A percentile compares a stretch with the other conserved stretches of the same genome.
Conservation (phyloP, 305 asterid genomes). For the Fraxinus sp. region DNA sequence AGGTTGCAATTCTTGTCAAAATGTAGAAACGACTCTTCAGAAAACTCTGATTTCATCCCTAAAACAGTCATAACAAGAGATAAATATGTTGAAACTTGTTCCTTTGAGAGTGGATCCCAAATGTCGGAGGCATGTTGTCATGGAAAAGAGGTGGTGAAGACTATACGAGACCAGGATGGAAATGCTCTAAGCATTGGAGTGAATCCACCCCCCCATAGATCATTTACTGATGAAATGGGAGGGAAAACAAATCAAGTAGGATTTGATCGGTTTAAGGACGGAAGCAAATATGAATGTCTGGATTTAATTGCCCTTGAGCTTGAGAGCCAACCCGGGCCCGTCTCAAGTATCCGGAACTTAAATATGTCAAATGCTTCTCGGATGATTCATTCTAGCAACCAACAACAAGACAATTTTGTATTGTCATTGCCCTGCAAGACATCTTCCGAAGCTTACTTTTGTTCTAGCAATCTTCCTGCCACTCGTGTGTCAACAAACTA, state of each 20-base stretch:
- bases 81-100: conserved; percentile 45
- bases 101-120: conserved; percentile 56
- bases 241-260: conserved; percentile 17
- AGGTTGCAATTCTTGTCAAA: conserved; percentile 40
- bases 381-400: conserved; percentile 8
- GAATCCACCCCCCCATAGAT: conserved; percentile 27
- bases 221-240: conserved; percentile 25
- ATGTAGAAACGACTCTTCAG: conserved; percentile 36
- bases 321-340: conserved; percentile 40
- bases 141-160: conserved; percentile 41
- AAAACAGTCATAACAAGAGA: conserved; percentile 39
- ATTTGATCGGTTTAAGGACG: conserved; percentile 25
- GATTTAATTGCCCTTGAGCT: conserved; percentile 28
- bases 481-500: conserved; percentile 25
- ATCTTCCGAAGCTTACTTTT: conserved; percentile 25
- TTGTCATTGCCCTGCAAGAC: conserved; percentile 25
- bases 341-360: conserved; percentile 19
- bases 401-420: conserved; percentile 23
- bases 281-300: conserved; percentile 23
- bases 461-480: conserved; percentile 30
- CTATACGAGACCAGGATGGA: conserved; percentile 59
- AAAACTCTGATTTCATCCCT: conserved; percentile 39
- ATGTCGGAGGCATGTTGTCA: conserved; percentile 42
- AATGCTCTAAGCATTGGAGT: conserved; percentile 55
- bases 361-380: conserved; percentile 22